Evolutionary conservation across 2,329 filamentous ascomycete genomes (phyloP).

Genomic region (Emericellopsis atlantica): DNA sequence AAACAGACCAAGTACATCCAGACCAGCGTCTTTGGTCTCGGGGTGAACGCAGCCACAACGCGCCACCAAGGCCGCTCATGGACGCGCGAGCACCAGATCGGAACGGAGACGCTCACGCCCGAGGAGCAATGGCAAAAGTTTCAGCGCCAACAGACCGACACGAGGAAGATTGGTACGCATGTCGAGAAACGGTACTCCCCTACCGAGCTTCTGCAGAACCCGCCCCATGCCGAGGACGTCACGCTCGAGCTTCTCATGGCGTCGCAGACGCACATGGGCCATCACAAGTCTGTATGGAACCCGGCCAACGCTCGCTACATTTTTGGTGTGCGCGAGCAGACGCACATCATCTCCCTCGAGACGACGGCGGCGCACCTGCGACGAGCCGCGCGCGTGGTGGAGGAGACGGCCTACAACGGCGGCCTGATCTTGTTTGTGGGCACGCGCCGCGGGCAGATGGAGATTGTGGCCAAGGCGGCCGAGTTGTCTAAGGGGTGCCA

Average conservation of each 20-base stretch:
- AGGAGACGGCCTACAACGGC: constrained; percentile 70
- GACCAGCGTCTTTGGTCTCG: constrained; percentile 19
- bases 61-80: constrained; percentile 19
- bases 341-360: constrained; percentile 90
- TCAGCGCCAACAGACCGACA: constrained; percentile 24
- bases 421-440: constrained; percentile 87
- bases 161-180: constrained; percentile 32
- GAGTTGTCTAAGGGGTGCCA: constrained; percentile 69
- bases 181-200: constrained; percentile 50
- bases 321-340: constrained; percentile 73
- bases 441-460: constrained; percentile 69
- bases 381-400: constrained; percentile 85
- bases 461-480: constrained; percentile 70
- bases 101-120: constrained; percentile 21
- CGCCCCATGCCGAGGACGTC: constrained; percentile 66
- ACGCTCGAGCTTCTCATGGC: constrained; percentile 86
- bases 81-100: constrained; percentile 16
- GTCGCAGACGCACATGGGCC: constrained; percentile 78
- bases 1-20: constrained; percentile 20
- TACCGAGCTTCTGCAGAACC: constrained; percentile 53
- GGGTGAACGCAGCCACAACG: constrained; percentile 16
- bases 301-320: constrained; percentile 90
- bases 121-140: constrained; percentile 25
- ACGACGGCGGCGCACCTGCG: constrained; percentile 78
- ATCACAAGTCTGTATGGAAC: constrained; percentile 87